Percentiles rank a stretch among this genome's conserved stretches.
Evolutionary conservation across 2,329 filamentous ascomycete species (phyloP).

Genomic region (Fusarium albosuccineum): DNA sequence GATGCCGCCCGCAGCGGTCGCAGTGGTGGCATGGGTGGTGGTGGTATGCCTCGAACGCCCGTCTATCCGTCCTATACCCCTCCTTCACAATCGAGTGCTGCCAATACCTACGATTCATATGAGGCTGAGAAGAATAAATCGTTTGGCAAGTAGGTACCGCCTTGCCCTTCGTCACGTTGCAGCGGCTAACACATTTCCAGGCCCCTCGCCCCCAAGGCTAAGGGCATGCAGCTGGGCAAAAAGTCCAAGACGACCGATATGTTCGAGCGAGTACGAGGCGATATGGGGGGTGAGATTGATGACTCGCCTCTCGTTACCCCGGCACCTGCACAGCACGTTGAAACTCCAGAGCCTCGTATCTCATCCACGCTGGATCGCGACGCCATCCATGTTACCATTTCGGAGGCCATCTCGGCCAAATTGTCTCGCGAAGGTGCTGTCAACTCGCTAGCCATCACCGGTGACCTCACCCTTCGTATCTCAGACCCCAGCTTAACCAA

Average conservation of each 20-base stretch:
- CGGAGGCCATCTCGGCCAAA: constrained; percentile 90
- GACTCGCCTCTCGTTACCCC: constrained; percentile 78
- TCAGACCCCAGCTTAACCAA: constrained; percentile 90
- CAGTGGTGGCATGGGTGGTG: constrained; percentile 52
- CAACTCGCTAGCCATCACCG: constrained; percentile 89
- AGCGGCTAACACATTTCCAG: constrained; percentile 50
- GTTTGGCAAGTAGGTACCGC: constrained; percentile 75
- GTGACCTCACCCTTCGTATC: constrained; percentile 92
- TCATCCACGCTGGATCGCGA: constrained; percentile 82
- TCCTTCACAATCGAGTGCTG: constrained; percentile 77
- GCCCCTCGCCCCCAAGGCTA: constrained; percentile 81
- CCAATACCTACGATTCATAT: constrained; percentile 92
- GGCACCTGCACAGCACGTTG: constrained; percentile 63
- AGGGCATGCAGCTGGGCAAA: constrained; percentile 99
- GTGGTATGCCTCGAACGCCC: constrained; percentile 76
- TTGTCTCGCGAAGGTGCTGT: constrained; percentile 89
- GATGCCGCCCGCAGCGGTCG: constrained; percentile 83
- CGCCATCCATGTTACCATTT: constrained; percentile 87
- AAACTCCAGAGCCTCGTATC: constrained; percentile 66
- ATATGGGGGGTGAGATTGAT: constrained; percentile 89
- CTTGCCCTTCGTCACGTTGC: not conserved
- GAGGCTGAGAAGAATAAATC: constrained; percentile 98
- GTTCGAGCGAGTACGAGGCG: constrained; percentile 93
- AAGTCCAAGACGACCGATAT: constrained; percentile 98
- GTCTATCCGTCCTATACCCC: constrained; percentile 92